Evolutionary conservation across 2,329 filamentous ascomycete genomes (phyloP).

Genomic region (Paracamarosporium sp.): DNA sequence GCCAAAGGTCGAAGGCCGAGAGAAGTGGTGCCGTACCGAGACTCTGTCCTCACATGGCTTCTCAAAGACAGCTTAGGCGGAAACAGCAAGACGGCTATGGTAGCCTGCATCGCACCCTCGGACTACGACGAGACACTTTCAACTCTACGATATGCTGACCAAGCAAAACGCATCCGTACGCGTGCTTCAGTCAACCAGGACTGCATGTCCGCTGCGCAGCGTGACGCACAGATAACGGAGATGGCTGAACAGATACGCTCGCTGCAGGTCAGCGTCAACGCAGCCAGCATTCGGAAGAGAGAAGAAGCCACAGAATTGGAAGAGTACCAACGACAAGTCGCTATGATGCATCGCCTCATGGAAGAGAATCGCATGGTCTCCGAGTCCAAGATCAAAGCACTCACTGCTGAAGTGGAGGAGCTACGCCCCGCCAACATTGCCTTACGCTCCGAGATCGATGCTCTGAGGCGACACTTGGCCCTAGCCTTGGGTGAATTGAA

Average conservation of each 20-base stretch:
- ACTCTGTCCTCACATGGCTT: conserved; percentile 84
- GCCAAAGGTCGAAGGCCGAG: conserved; percentile 50
- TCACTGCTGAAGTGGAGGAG: conserved; percentile 63
- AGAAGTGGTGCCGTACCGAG: conserved; percentile 88
- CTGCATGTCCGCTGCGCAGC: conserved; percentile 87
- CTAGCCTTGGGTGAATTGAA: conserved; percentile 84
- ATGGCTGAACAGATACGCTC: conserved; percentile 95
- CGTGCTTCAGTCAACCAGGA: conserved; percentile 96
- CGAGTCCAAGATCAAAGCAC: conserved; percentile 89
- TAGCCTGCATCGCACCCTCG: conserved; percentile 92
- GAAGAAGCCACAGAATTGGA: conserved; percentile 87
- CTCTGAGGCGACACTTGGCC: conserved; percentile 83
- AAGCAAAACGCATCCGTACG: conserved; percentile 96
- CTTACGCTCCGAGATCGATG: conserved; percentile 75
- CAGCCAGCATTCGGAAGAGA: conserved; percentile 69
- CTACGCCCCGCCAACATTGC: conserved; percentile 63
- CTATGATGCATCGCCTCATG: conserved; percentile 92
- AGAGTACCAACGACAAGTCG: conserved; percentile 91
- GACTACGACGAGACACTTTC: conserved; percentile 98
- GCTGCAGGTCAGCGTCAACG: conserved; percentile 76
- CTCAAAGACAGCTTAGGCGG: conserved; percentile 95
- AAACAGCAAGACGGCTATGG: conserved; percentile 99
- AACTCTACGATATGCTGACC: conserved; percentile 94
- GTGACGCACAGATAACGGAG: conserved; percentile 89
- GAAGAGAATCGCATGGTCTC: conserved; percentile 89